Base-by-base conservation (phyloP, 1,284 basidiomycete genomes). In the Naganishia liquefaciens region DNA sequence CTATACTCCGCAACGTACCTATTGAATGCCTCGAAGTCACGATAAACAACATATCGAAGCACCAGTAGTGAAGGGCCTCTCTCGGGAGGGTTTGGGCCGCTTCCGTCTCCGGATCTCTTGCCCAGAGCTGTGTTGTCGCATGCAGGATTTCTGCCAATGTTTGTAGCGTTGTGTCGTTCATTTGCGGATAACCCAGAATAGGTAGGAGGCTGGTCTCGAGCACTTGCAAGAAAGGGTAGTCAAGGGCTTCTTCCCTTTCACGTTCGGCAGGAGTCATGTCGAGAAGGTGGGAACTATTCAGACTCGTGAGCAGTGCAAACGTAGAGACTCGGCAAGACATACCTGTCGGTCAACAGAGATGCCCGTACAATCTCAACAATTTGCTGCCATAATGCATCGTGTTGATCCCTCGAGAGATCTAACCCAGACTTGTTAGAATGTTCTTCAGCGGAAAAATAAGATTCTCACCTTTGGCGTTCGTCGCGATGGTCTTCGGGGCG, bases 51-150 rank as follows among this genome's bases (percentile, higher is more conserved):
- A 95, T 79, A 72, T 96, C 92, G 68, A 97, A 89, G 70, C 90
- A 93, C 93, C 93, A 97, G 78, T 93, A 96, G 9, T 89, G 88
- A 73, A 93, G 92, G 10, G 88, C 82, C 76, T 98, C 93, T 53
- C 90, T 82, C 0, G 88, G 85, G 44, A 88, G 79, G 27, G 86
- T 77, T 15, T 62, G n/a, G 23, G 43, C 42, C 37, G 28, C 37
- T 79, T 74, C 57, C 33, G 33, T 27, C 17, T 40, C 30, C 15
- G 21, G 9, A 5, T 37, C 39, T 19, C 46, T 28, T 23, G 28
- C 9, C 57, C 90, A 89, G 30, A 97, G 77, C 10, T 81, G 80
- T 68, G 91, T 93, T 1, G 90, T 91, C 70, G 85, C 84, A 40
- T 88, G 84, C 2, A 98, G 81, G 15, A 88, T 84, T 63, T 86